Percentiles rank a stretch among this genome's conserved stretches.
Evolutionary conservation across 163 green algal genomes (phyloP).

Genomic region (Scenedesmus sp.): DNA sequence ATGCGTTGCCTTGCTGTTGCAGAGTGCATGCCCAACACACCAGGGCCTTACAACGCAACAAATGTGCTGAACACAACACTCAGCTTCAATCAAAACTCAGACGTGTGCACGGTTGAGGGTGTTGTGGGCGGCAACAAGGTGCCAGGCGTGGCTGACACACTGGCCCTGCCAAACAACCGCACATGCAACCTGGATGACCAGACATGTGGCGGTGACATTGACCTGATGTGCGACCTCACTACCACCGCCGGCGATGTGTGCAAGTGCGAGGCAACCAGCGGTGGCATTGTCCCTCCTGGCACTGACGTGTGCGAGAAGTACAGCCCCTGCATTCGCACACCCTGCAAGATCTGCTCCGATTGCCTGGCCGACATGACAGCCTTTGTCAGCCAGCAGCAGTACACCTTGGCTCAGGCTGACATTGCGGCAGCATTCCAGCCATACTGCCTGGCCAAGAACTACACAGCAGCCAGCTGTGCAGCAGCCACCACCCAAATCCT

Average conservation of each 20-base stretch:
- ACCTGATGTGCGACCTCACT: neutral
- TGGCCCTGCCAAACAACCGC: neutral
- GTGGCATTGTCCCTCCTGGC: neutral
- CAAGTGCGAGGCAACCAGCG: neutral
- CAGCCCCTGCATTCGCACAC: neutral
- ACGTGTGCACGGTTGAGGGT: constrained; percentile 30
- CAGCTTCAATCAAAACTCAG: neutral
- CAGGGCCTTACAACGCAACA: neutral
- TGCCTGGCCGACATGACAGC: constrained; percentile 25
- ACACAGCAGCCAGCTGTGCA: constrained; percentile 4
- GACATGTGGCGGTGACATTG: neutral
- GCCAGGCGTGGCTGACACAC: neutral
- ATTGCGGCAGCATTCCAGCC: neutral
- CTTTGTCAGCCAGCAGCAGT: constrained; percentile 3
- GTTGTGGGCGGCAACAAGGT: neutral
- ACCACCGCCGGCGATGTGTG: neutral
- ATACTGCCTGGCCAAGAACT: constrained; percentile 8
- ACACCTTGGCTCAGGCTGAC: neutral
- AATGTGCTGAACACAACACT: neutral
- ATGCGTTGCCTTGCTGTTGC: neutral
- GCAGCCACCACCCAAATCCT: neutral
- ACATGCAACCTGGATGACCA: neutral
- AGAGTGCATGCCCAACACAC: neutral
- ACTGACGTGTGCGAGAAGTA: constrained; percentile 16
- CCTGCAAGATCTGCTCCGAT: constrained; percentile 38